Conservation (phyloP, 164 flowering plant species). For the Tetracentron sinense region DNA sequence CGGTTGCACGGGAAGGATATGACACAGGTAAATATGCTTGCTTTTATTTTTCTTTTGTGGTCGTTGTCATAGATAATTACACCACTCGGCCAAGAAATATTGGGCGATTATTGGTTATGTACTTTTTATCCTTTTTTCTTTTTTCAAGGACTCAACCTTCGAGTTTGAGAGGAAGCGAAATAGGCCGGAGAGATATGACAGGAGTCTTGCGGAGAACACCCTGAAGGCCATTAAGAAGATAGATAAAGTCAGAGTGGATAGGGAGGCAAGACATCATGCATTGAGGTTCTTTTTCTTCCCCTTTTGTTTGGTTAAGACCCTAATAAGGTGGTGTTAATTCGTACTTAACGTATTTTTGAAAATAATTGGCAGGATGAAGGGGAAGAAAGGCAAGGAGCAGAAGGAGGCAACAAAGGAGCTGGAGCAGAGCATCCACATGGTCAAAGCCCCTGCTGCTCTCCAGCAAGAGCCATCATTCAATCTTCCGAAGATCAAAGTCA, state of each 20-base stretch:
- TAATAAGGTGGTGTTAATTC: neutral
- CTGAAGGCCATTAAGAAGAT: conserved; percentile 50
- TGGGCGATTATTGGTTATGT: neutral
- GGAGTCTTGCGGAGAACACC: conserved; percentile 38
- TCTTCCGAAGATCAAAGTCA: conserved; percentile 39
- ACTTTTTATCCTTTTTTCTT: too few relatives aligned
- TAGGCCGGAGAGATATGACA: conserved; percentile 59
- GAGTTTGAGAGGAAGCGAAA: conserved; percentile 64
- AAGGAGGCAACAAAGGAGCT: conserved; percentile 33
- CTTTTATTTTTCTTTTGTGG: neutral
- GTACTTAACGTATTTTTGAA: neutral
- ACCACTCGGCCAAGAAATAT: neutral
- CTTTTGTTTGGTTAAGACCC: neutral
- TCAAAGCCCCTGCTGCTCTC: conserved; percentile 38
- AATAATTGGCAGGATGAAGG: conserved; percentile 32
- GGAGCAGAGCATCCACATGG: conserved; percentile 36
- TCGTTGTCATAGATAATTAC: neutral
- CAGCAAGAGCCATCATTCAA: conserved; percentile 28
- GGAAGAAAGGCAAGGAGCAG: conserved; percentile 27
- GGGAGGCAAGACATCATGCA: conserved; percentile 29
- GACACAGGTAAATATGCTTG: conserved; percentile 73
- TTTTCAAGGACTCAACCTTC: conserved; percentile 46
- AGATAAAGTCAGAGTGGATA: conserved; percentile 32
- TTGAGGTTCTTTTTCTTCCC: conserved; percentile 27
- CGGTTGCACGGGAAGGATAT: conserved; percentile 83